Conservation (phyloP, 2,329 filamentous ascomycete genomes). For the Amylocarpus encephaloides region DNA sequence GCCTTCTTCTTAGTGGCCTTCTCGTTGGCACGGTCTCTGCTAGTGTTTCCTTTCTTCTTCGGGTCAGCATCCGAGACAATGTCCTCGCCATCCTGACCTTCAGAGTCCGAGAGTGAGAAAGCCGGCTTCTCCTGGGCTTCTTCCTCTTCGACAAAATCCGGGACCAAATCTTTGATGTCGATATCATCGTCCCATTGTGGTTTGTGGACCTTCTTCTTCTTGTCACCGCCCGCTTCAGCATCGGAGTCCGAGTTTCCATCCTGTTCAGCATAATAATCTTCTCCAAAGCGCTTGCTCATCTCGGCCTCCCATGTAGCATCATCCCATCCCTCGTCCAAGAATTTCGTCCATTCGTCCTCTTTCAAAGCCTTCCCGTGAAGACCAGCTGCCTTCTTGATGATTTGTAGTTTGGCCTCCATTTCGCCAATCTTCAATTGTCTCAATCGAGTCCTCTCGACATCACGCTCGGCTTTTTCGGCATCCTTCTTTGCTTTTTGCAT, state of each 20-base stretch:
- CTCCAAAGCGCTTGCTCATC: slow-evolving; percentile 83
- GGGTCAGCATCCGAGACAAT: slow-evolving; percentile 29
- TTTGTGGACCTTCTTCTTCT: slow-evolving; percentile 64
- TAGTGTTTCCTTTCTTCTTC: slow-evolving; percentile 52
- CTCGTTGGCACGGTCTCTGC: slow-evolving; percentile 53
- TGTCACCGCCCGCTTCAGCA: slow-evolving; percentile 37
- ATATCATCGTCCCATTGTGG: slow-evolving; percentile 96
- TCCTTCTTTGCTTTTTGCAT: slow-evolving; percentile 72
- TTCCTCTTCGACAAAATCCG: slow-evolving; percentile 70
- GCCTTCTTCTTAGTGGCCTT: slow-evolving; percentile 57
- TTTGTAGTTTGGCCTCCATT: slow-evolving; percentile 75
- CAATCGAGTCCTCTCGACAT: slow-evolving; percentile 75
- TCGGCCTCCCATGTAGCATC: slow-evolving; percentile 84
- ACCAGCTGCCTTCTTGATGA: slow-evolving; percentile 86
- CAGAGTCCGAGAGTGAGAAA: slow-evolving; percentile 50
- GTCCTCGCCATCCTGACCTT: slow-evolving; percentile 36
- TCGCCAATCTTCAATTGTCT: slow-evolving; percentile 88
- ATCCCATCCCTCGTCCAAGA: slow-evolving; percentile 85
- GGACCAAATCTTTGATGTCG: slow-evolving; percentile 86
- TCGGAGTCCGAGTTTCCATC: slow-evolving; percentile 58
- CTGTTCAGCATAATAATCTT: slow-evolving; percentile 76
- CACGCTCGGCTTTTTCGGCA: slow-evolving; percentile 66
- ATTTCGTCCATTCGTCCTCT: slow-evolving; percentile 75
- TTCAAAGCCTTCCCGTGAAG: slow-evolving; percentile 58
- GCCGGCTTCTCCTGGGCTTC: slow-evolving; percentile 40